phyloP scores from a whole-genome alignment of 305 asterid genomes.

The Fraxinus ornus region DNA sequence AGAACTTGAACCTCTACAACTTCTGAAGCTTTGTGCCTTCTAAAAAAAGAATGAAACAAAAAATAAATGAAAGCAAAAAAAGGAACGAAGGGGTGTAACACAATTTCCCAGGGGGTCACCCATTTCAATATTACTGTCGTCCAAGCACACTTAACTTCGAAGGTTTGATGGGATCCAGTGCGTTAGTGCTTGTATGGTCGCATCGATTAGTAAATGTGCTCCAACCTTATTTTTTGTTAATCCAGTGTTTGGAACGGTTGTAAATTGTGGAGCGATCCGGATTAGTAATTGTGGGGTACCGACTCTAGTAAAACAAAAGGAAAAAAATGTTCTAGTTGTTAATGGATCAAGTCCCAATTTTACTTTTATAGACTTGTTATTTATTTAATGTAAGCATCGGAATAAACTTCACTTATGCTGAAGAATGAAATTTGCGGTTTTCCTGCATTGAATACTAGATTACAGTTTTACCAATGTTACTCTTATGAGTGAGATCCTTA shows the following conservation, averaged over 20 bases:
- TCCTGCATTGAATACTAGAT: background rate
- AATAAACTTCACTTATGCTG: background rate
- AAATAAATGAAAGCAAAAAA: background rate
- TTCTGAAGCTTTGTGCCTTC: background rate
- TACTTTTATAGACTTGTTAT: background rate
- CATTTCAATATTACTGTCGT: background rate
- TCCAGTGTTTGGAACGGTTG: no score
- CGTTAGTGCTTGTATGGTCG: background rate
- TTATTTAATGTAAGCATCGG: background rate
- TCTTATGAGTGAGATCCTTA: background rate
- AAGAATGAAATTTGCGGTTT: background rate
- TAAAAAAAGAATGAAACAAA: background rate
- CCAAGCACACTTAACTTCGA: background rate
- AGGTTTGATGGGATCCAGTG: background rate
- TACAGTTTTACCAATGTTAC: background rate
- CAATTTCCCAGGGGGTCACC: no score
- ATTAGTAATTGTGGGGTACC: no score
- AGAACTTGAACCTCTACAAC: background rate
- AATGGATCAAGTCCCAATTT: background rate
- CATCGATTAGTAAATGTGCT: background rate
- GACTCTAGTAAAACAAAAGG: background rate
- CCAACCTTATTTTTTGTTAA: no score
- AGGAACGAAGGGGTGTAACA: no score
- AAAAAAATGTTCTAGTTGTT: background rate
- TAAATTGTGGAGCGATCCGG: no score